Evolutionary conservation across 2,329 filamentous ascomycete species (phyloP).

Genomic region (Arthroderma sp.): DNA sequence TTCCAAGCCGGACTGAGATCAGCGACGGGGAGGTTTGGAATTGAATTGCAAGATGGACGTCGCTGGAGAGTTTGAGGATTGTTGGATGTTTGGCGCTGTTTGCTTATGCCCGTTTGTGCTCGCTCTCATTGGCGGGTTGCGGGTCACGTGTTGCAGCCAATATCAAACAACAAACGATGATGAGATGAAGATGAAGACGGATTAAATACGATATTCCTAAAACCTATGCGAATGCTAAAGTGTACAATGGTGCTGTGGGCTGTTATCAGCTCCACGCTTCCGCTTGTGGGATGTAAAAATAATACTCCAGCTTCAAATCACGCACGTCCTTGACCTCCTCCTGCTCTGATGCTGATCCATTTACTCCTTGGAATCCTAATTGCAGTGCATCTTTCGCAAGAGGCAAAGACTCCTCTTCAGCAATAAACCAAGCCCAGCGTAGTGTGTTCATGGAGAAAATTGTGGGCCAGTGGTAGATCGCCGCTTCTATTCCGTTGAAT

Average conservation of each 20-base stretch:
- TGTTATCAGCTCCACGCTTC: background rate
- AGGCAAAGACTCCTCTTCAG: constrained; percentile 27
- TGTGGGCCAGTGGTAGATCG: constrained; percentile 14
- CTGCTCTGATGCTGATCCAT: constrained; percentile 7
- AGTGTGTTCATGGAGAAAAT: constrained; percentile 28
- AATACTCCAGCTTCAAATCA: constrained; percentile 12
- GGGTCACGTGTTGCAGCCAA: constrained; percentile 19
- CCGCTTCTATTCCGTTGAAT: constrained; percentile 11
- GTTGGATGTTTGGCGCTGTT: no score
- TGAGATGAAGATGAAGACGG: no score
- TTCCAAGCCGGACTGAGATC: constrained; percentile 12
- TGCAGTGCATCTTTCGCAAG: constrained; percentile 23
- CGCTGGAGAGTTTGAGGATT: constrained; percentile 20
- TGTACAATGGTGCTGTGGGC: no score
- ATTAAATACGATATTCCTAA: no score
- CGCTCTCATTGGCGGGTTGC: constrained; percentile 26
- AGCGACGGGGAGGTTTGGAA: constrained; percentile 12
- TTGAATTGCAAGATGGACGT: constrained; percentile 10
- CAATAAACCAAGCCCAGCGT: constrained; percentile 32
- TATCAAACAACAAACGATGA: no score
- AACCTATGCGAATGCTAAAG: no score
- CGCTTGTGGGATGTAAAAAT: constrained; percentile 25
- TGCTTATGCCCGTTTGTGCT: constrained; percentile 16
- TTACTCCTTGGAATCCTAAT: constrained; percentile 14
- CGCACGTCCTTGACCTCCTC: background rate